phyloP scores from a whole-genome alignment of 2,329 filamentous ascomycete species.

The Cladosporium oxysporum region DNA sequence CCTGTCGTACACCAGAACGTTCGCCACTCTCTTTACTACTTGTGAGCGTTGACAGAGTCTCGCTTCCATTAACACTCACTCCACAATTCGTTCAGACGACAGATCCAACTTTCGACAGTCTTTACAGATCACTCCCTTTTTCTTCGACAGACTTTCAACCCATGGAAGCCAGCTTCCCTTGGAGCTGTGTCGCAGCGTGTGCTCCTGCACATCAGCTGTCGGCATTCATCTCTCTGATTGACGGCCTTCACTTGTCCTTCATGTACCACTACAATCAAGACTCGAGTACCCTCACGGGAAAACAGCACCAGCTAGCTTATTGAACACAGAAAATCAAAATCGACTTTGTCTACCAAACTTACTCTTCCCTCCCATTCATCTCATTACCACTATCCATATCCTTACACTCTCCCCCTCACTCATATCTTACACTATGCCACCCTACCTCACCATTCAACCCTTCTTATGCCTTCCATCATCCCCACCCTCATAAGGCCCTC shows the following conservation, averaged over 20 bases:
- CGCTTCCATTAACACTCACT: background rate
- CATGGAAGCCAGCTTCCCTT: background rate
- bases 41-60: background rate
- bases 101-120: background rate
- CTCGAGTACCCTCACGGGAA: background rate
- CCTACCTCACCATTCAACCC: constrained; percentile 20
- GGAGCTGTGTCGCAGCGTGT: background rate
- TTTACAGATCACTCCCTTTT: background rate
- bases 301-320: background rate
- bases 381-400: too few species aligned
- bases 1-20: constrained; percentile 7
- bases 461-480: constrained; percentile 41
- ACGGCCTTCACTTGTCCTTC: background rate
- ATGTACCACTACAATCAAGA: background rate
- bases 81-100: background rate
- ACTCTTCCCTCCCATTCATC: background rate
- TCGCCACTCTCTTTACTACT: constrained; percentile 10
- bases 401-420: background rate
- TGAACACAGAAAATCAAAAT: background rate
- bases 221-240: background rate
- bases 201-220: background rate
- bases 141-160: background rate
- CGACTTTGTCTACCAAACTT: background rate
- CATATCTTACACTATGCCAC: background rate
- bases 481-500: constrained; percentile 39